Evolutionary conservation across 2,329 filamentous ascomycete species (phyloP), one percentile per base, ranked within the genome.

Genomic region (Phaeosphaeriaceae sp.): DNA sequence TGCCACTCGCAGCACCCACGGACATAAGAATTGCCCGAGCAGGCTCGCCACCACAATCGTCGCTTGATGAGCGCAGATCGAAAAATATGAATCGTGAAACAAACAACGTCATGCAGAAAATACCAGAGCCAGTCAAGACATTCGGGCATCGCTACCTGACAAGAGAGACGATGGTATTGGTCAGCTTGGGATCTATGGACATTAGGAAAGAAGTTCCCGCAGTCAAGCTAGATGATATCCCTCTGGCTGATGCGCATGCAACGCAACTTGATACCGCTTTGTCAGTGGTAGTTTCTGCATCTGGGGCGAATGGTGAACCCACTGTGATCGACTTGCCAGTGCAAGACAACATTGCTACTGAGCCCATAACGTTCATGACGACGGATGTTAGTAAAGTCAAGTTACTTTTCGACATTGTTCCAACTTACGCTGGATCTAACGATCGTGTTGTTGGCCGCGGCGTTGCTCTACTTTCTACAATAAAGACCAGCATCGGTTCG

Each of bases 131-230:
- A 4, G 84, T 97, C 58, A 97, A 97, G 75, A 90, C 91, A 1
- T 99, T 97, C 73, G 94, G 94, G 47, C 94, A 99, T 78, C 86
- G 93, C 45, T 99, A 97, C 74, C 82, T 99, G 42, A 95, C 86
- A 15, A 85, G 95, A 42, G 87, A 96, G 64, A 90, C 90, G 55
- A 87, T 99, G 79, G 84, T 99, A 3, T 80, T 97, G 40, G 92
- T 99, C 63, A 97, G 91, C 65, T 78, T 99, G 7, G 94, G 94
- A 0, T 93, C 90, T 0, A 96, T 97, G 90, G 94, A 99, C 68
- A 89, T 90, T 76, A 85, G 92, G 46, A 96, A 94, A 74, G 82
- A 85, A 28, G 77, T 87, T 4, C 85, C 90, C 37, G 87, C 93
- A 0, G 92, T 99, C 37, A 90, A 86, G 57, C 81, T 99, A 17